Conservation (phyloP, 371 early-diverging fungal species). For the Mortierella sp. region DNA sequence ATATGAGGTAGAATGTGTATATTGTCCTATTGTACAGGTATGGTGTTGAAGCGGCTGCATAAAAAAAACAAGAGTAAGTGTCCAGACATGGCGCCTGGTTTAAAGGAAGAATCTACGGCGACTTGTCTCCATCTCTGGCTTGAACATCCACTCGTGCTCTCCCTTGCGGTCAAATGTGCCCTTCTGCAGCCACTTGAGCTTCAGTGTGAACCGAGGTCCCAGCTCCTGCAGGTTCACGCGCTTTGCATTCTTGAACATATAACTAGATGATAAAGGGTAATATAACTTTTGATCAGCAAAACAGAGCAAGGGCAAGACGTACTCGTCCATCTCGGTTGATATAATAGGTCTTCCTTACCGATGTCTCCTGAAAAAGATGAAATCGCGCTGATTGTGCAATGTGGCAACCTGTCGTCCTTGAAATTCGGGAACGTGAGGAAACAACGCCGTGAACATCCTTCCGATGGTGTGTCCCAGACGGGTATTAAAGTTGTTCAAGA, state of each 20-base stretch:
- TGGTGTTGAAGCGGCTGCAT: not conserved
- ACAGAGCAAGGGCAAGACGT: not conserved
- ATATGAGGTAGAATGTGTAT: not conserved
- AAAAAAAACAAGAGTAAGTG: not conserved
- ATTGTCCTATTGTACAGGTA: not conserved
- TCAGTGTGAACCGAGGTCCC: conserved; percentile 97
- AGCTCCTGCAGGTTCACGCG: conserved; percentile 94
- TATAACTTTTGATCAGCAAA: not conserved
- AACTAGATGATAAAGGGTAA: conserved; percentile 37
- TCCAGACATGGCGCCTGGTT: no score
- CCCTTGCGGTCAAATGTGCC: conserved; percentile 93
- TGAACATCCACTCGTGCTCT: conserved; percentile 96
- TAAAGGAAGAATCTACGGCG: conserved; percentile 86
- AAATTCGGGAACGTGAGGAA: conserved; percentile 97
- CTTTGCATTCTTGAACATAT: conserved; percentile 92
- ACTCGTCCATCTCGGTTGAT: not conserved
- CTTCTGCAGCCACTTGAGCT: conserved; percentile 94
- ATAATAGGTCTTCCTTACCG: conserved; percentile 62
- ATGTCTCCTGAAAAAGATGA: conserved; percentile 98
- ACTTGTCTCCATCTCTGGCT: conserved; percentile 89
- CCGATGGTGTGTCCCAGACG: conserved; percentile 97
- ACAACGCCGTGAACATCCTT: conserved; percentile 94
- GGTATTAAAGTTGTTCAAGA: conserved; percentile 98
- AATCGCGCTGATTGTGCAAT: conserved; percentile 99
- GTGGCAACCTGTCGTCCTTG: conserved; percentile 96